Base-by-base conservation (phyloP, 1,284 basidiomycete genomes). In the Fomitopsis schrenkii region DNA sequence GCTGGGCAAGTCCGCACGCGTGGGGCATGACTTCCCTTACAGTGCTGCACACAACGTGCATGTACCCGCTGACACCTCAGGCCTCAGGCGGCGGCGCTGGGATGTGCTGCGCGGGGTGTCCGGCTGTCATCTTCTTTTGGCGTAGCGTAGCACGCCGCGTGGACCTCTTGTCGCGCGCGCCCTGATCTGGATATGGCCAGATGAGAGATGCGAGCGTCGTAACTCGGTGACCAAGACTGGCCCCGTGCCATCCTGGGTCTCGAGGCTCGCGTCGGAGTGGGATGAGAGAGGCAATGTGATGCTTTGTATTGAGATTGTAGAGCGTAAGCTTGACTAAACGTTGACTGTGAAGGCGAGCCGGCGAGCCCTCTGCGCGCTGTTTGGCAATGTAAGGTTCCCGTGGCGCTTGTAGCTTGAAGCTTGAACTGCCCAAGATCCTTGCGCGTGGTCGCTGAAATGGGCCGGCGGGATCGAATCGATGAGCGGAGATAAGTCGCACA, bases 381-480 rank as follows among this genome's bases (percentile, higher is more conserved):
- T 50, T 50, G 48, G 48, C 48, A 26, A 17, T 30, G 48, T 50
- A 50, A 33, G 48, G 48, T n/a, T 50, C 22, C 14, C 28, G 48
- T 33, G 28, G 48, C 28, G 48, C 48, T 50, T 50, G 26, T 26
- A 45, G 45, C 45, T 22, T 48, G 48, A 26, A 45, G 45, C 45
- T 22, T 48, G 48, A 50, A 33, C 48, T 22, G 26, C 15, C 28
- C 48, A 30, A 3, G 26, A 22, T 42, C 15, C 41, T 8, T 45
- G 42, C 22, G 22, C 42, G 26, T 17, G 48, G 12, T 22, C 17
- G 28, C 48, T 33, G 26, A 50, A 8, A 38, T 54, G 52, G 33
- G 35, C 52, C 52, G 52, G 30, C 52, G 52, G 48, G 52, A 54
- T 54, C 35, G 52, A 40, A 54, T 54, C 52, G 52, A 54, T 54